Evolutionary conservation across 2,329 filamentous ascomycete species (phyloP), one percentile per base, ranked within the genome.

Genomic region (Aspergillus sp.): DNA sequence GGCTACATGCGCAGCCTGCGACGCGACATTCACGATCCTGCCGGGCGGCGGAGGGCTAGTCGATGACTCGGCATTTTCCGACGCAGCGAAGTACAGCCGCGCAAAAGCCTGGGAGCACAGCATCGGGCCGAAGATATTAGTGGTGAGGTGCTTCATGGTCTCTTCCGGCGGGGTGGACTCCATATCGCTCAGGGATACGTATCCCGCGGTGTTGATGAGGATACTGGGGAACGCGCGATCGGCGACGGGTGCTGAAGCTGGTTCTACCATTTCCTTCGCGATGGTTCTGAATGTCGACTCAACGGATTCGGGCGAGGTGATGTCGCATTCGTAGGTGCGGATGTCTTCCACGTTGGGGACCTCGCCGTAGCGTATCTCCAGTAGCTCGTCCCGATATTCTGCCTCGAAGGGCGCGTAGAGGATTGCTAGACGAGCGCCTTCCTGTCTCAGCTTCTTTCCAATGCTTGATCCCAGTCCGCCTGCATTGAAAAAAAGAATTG

Each of bases 381-480:
- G 59, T 0, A 67, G 61, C 34, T 67, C 54, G 26, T 67, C 57
- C 12, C 65, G 64, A 6, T 62, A 61, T 30, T 58, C 46, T 1
- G 67, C 63, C 53, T 75, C 72, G 49, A 73, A 74, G 1, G 72
- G 71, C 0, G 72, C 72, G 44, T 74, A 74, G 0, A 75, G 58
- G 9, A 75, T 65, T 5, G 71, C 73, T 3, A 75, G 55, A 8
- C 58, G 64, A 4, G 70, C 69, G 4, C 71, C 71, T 49, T 70
- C 62, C 3, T 66, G 57, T 27, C 63, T 61, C 1, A 75, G 59
- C 10, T 69, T 63, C 43, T 65, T 57, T 39, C 68, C 73, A 3
- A 71, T 72, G 33, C 64, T 64, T 9, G 69, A 68, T 5, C 72
- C 72, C 2, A 75, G 62, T 3, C 72, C 72, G 12, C 62, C 62